Conservation (phyloP, 257 asterid genomes). For the Ocimum tenuiflorum region DNA sequence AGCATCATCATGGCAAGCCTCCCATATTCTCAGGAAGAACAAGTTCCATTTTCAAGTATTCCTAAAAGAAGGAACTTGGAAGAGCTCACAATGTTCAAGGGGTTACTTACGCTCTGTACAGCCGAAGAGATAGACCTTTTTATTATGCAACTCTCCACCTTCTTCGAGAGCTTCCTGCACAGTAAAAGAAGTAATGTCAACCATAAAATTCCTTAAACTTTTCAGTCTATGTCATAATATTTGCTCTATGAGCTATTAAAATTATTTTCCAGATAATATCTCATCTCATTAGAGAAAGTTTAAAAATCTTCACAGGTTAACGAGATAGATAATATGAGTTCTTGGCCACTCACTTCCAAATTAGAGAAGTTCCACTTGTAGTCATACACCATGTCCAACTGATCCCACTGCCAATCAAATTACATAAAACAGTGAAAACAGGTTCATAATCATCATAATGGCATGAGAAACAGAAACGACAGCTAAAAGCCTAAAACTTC, state of each 20-base stretch:
- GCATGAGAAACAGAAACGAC: neutral
- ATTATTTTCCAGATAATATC: neutral
- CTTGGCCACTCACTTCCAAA: constrained; percentile 52
- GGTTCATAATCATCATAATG: neutral
- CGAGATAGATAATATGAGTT: neutral
- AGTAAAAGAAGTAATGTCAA: constrained; percentile 16
- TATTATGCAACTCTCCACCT: constrained; percentile 63
- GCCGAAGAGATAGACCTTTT: constrained; percentile 78
- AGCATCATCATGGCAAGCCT: neutral
- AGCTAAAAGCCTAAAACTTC: no score
- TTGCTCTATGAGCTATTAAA: neutral
- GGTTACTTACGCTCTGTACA: constrained; percentile 83
- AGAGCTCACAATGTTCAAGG: neutral
- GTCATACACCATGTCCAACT: constrained; percentile 76
- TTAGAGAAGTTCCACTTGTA: constrained; percentile 78
- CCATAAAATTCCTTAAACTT: neutral
- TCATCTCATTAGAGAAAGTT: neutral
- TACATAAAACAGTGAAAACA: constrained; percentile 16
- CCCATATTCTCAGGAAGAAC: neutral
- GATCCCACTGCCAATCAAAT: constrained; percentile 86
- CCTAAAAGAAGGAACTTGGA: neutral
- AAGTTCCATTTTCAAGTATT: neutral
- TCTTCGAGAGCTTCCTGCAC: constrained; percentile 86
- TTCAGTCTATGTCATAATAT: neutral
- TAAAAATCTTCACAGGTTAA: neutral